Base-by-base conservation (phyloP, 345 rosid species). In the Salix exigua region DNA sequence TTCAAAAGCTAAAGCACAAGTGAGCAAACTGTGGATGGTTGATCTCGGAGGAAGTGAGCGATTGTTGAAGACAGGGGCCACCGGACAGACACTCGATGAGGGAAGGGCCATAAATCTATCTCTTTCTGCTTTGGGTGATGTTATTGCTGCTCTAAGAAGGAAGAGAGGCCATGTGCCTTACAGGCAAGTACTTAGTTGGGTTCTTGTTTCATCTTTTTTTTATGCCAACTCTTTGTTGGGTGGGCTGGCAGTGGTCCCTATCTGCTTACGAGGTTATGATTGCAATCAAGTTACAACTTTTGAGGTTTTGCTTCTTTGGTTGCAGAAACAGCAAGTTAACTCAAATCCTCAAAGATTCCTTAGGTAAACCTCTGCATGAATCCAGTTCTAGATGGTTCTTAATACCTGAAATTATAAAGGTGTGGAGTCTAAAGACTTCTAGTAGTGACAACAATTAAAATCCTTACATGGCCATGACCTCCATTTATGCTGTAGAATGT, bases 1-100 rank as follows among this genome's bases (percentile, higher is more conserved):
- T 72, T 74, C 67, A 82, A 88, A 89, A 66, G 88, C 87, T 37
- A 89, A 80, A 85, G 73, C 83, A 67, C 89, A 90, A 84, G 88
- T 84, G 64, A 93, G 97, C 92, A 93, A 93, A 83, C 83, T 95
- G 72, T 93, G 99, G 99, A 87, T 95, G 97, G 91, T 91, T 60
- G 99, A 95, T 88, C 97, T 95, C 3, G 97, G 97, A 79, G 99
- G 99, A n/a, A 93, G 97, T 23, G 97, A 95, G 82, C 80, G 99
- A 63, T 80, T 95, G 73, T 62, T 90, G 60, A 95, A 95, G 85
- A 91, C 97, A 0, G 93, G 96, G 50, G 97, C 97, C 38, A 84
- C 82, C 2, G 99, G 99, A 48, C 93, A 82, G 75, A 93, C 97
- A 40, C 84, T 95, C 2, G 97, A 95, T 64, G 97, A 95, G 78